Evolutionary conservation across 345 rosid genomes (phyloP), one percentile per base, ranked within the genome.

Genomic region (Brassica nigra): DNA sequence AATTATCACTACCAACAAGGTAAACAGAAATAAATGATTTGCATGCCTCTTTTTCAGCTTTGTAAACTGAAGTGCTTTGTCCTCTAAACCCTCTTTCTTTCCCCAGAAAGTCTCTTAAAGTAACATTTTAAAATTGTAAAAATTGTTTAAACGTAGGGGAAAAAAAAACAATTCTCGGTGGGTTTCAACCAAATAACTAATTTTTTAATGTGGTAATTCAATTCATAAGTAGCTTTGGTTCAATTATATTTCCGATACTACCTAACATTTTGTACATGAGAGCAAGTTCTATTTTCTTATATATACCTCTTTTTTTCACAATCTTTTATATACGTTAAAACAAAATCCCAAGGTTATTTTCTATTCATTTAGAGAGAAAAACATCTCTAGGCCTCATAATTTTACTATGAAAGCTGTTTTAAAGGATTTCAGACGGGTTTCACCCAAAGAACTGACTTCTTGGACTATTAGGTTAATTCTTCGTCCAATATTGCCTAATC

Each of bases 1-100:
- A 88, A 83, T 88, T 77, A 89, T 86, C 93, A 86, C 62, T 87
- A 82, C 81, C 97, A 91, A 84, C 81, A 90, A 58, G 95, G 97
- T 92, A 87, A 82, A 57, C 63, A 44, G 4, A 47, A 31, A n/a
- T 31, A 31, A n/a, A 68, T 44, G 34, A 31, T 65, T 76, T 81
- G 84, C 84, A 81, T 71, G 80, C n/a, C 54, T 71, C 42, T 77
- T 61, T 55, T 58, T 65, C 49, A 39, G 57, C 55, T 61, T 78
- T 74, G 7, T 44, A 49, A 66, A 67, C 71, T 55, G 0, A 12
- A 16, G 42, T 44, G 62, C 52, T 27, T 72, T 68, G 49, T 71
- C 61, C 58, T 69, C 49, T 74, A 47, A 76, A 59, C 74, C 80
- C 80, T 76, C 80, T 76, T 76, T 66, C 77, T 76, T 81, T 81